Base-by-base conservation (phyloP, 371 early-diverging fungal species). In the Vairimorpha ceranae region DNA sequence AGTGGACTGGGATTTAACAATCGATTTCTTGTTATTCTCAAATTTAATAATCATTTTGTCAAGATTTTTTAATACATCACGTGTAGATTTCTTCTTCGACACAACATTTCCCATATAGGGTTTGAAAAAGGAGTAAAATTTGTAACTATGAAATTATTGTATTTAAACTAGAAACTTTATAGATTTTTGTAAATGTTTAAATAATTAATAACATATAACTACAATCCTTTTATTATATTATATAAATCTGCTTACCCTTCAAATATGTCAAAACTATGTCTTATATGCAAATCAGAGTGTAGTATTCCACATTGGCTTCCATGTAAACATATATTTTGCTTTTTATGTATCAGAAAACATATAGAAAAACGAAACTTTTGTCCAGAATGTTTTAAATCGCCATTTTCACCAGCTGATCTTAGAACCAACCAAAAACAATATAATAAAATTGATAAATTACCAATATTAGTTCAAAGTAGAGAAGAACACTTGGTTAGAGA, bases 71-170 rank as follows among this genome's bases (percentile, higher is more conserved):
- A 80, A 23, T 30, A 64, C 54, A 36, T 80, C 74, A 30, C 70
- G 41, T 8, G 70, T 33, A 12, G 77, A 63, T 56, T 52, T 51
- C 30, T 54, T 52, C 65, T 48, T 71, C 27, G 80, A 80, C 60
- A 80, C 43, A 23, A 80, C 56, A 48, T 72, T 73, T 25, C 80
- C 80, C 80, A 80, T 80, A 30, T 58, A 27, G 54, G 30, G 38
- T 2, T 29, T 27, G 36, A 63, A 38, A 38, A 7, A 7, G 38
- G 14, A n/a, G n/a, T n/a, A n/a, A n/a, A n/a, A n/a, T n/a, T n/a
- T n/a, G n/a, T n/a, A n/a, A n/a, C n/a, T n/a, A n/a, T n/a, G n/a
- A n/a, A n/a, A n/a, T n/a, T n/a, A n/a, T n/a, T n/a, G n/a, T n/a
- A n/a, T n/a, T n/a, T n/a, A n/a, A n/a, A n/a, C n/a, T n/a, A n/a